Evolutionary conservation across 345 rosid genomes (phyloP), one percentile per base, ranked within the genome.

Genomic region (Eucalyptus tenuipes): DNA sequence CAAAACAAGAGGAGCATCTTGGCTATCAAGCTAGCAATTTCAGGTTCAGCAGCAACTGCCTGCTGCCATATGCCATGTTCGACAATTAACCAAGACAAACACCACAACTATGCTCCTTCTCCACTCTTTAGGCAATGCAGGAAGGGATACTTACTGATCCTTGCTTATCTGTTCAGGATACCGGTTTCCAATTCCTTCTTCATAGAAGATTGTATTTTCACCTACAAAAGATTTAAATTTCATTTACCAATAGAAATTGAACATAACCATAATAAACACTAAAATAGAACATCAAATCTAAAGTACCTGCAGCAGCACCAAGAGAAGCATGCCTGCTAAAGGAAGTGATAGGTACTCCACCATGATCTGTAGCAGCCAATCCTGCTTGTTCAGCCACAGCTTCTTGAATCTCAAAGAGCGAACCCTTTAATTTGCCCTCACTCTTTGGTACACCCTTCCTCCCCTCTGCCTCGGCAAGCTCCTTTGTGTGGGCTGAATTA

Each of bases 321-420:
- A 91, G 90, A 42, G 95, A 93, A 88, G 91, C 84, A 75, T 92
- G 93, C 90, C 94, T 90, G 86, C 91, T 88, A 85, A 90, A 89
- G 22, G 89, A 66, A 91, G 91, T 91, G 87, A 88, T 68, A 2
- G 91, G 88, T 49, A 87, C 75, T 87, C 90, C 93, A 86, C 89
- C 86, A 87, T 37, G 88, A 68, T 90, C 92, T 27, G 88, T 75
- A 88, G 92, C 88, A 85, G 88, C 90, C 59, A 90, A 87, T 79
- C 90, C 87, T 52, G 91, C 89, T 88, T 86, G 91, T 89, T 90
- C 93, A 89, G 88, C 87, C 15, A 50, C 86, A 87, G 90, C 89
- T 85, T 94, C 94, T 29, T 89, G 94, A 85, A 90, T 92, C 85
- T 93, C 95, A 91, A 91, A 88, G 59, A 82, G 85, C 2, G 91